A percentile compares a stretch with the other conserved stretches of the same genome.
phyloP scores from a whole-genome alignment of 805 yeast species.

The Saturnispora saitoi region DNA sequence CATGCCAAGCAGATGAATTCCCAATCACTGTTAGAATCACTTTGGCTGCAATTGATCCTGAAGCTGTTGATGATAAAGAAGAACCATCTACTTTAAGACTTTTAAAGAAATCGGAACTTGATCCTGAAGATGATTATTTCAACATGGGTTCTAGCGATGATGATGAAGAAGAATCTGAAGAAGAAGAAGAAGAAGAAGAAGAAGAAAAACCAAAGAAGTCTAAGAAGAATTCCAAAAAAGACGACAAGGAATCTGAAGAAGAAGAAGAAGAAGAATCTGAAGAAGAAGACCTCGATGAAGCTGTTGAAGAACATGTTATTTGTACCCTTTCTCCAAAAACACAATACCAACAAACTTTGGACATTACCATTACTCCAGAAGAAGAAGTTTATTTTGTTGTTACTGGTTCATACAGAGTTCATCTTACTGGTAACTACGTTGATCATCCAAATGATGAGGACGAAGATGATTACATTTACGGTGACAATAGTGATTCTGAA shows the following conservation, averaged over 20 bases:
- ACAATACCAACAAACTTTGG: constrained; percentile 84
- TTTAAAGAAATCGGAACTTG: constrained; percentile 53
- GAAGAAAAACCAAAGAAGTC: constrained; percentile 26
- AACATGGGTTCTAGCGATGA: constrained; percentile 34
- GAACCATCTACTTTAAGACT: constrained; percentile 87
- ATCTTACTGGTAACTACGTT: constrained; percentile 89
- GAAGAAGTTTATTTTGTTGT: constrained; percentile 93
- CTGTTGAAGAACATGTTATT: constrained; percentile 73
- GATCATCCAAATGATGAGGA: constrained; percentile 88
- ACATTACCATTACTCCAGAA: constrained; percentile 82
- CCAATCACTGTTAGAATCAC: constrained; percentile 89
- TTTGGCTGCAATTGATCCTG: constrained; percentile 93
- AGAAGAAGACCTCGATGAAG: constrained; percentile 59
- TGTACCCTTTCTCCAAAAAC: constrained; percentile 84
- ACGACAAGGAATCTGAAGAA: constrained; percentile 29
- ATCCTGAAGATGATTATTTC: constrained; percentile 34
- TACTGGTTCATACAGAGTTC: constrained; percentile 91
- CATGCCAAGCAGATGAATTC: constrained; percentile 76
- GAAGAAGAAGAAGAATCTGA: constrained; percentile 38
- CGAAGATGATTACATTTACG: constrained; percentile 42
- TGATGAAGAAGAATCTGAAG: constrained; percentile 36
- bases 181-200: constrained; percentile 26
- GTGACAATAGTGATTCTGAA: constrained; percentile 32
- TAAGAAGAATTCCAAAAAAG: constrained; percentile 15
- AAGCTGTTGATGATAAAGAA: constrained; percentile 67